Evolutionary conservation across 2,329 filamentous ascomycete species (phyloP), one percentile per base, ranked within the genome.

Genomic region (Aspergillus japonicus): DNA sequence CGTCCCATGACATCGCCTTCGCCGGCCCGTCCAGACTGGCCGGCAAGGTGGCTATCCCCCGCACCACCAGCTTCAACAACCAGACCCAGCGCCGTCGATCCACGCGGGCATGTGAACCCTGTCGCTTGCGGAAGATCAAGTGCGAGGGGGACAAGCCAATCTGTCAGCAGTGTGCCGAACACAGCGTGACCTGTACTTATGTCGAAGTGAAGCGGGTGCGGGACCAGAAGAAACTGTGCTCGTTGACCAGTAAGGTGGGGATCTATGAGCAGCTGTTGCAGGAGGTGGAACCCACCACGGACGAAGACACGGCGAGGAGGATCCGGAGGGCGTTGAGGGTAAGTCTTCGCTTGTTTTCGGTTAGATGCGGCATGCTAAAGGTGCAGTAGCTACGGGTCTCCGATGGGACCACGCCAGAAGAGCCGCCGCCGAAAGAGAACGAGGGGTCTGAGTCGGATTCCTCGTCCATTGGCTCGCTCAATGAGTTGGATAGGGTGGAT

Each of bases 401-500:
- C 19, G 56, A 59, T 23, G 26, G 39, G 14, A 19, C 33, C 5
- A 16, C 11, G 33, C 33, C 33, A 35, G 33, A 35, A 35, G 33
- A 35, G 21, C 53, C 54, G 4, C 53, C 50, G 8, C 29, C 56
- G 2, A 52, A 50, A 6, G 60, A 64, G 33, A 58, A 52, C 16
- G 62, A 66, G 2, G 61, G 59, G 8, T 69, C 66, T 3, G 65
- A 69, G 19, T 66, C 65, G 3, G 64, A 67, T 0, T 62, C 64
- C 7, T 71, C 68, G 19, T 71, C 69, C 0, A 58, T 67, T 39
- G 77, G 76, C 8, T 80, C 78, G 8, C 70, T 77, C 10, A 72
- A 77, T 35, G 74, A 72, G 1, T 68, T 79, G 14, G 78, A 80
- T 62, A 58, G 73, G 12, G 70, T 79, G 5, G 71, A 77, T 7